Evolutionary conservation across 2,329 filamentous ascomycete genomes (phyloP).

Genomic region (Verticillium longisporum): DNA sequence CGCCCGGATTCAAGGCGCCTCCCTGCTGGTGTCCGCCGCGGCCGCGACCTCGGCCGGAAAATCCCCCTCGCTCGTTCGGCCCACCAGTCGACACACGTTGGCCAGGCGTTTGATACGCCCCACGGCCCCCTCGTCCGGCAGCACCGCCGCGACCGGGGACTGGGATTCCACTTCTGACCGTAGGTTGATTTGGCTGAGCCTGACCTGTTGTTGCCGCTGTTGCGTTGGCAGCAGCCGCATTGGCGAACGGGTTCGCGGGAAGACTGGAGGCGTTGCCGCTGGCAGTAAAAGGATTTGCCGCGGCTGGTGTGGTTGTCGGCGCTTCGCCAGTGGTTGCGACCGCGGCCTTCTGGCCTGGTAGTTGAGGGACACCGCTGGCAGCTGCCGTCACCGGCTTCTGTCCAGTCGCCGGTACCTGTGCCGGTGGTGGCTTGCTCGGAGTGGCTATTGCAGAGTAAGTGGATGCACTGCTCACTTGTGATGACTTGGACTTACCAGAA

Average conservation of each 20-base stretch:
- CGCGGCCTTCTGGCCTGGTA: slow-evolving; percentile 4
- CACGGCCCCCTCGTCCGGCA: slow-evolving; percentile 22
- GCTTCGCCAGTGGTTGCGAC: background rate
- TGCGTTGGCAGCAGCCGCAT: slow-evolving; percentile 1
- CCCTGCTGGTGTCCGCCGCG: slow-evolving; percentile 27
- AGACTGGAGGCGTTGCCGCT: background rate
- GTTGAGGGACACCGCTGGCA: slow-evolving; percentile 4
- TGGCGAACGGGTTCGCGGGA: slow-evolving; percentile 7
- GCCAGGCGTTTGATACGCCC: slow-evolving; percentile 29
- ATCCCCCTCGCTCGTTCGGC: slow-evolving; percentile 23
- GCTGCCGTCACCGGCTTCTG: background rate
- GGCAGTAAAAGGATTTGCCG: background rate
- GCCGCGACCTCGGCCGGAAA: slow-evolving; percentile 25
- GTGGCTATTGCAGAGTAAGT: background rate
- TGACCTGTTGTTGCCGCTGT: slow-evolving; percentile 16
- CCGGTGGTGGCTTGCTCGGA: slow-evolving; percentile 4
- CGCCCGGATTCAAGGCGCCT: slow-evolving; percentile 38
- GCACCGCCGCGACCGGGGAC: slow-evolving; percentile 31
- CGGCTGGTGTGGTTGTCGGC: background rate
- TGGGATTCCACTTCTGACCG: slow-evolving; percentile 24
- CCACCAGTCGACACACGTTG: slow-evolving; percentile 26
- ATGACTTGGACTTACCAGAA: slow-evolving; percentile 6
- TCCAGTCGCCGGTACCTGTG: background rate
- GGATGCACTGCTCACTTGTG: background rate
- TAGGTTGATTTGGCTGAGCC: slow-evolving; percentile 14